phyloP scores from a whole-genome alignment of 2,329 filamentous ascomycete species.

The Arthrobotrys pseudoclavata region DNA sequence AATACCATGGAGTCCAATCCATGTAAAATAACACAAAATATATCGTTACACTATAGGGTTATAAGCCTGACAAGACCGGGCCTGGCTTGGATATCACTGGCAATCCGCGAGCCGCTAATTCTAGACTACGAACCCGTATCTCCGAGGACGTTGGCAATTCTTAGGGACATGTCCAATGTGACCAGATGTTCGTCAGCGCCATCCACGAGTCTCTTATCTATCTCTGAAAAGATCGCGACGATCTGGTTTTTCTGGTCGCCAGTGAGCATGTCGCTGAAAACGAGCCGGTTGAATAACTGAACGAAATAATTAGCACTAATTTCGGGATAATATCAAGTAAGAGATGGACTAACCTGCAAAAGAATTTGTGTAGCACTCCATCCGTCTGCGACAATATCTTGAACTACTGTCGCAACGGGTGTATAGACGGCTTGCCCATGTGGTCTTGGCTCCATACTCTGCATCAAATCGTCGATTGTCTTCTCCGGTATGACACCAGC shows the following conservation, averaged over 20 bases:
- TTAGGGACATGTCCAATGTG: constrained; percentile 54
- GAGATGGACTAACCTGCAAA: constrained; percentile 72
- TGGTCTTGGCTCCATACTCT: constrained; percentile 80
- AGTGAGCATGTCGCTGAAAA: constrained; percentile 85
- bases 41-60: neutral
- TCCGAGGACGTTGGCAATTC: constrained; percentile 43
- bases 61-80: neutral
- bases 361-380: constrained; percentile 95
- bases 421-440: constrained; percentile 74
- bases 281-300: constrained; percentile 83
- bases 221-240: constrained; percentile 88
- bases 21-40: neutral
- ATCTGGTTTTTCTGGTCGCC: constrained; percentile 93
- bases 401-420: constrained; percentile 81
- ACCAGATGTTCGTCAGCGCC: constrained; percentile 91
- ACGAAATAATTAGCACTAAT: constrained; percentile 12
- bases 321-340: neutral
- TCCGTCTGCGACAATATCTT: constrained; percentile 93
- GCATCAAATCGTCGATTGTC: constrained; percentile 78
- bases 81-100: neutral
- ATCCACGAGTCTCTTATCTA: constrained; percentile 94
- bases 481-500: constrained; percentile 88
- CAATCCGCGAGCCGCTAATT: neutral
- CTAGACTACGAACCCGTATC: constrained; percentile 34
- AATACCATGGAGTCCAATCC: neutral